phyloP scores from a whole-genome alignment of 306 rosid species.

The Inga leiocalycina region DNA sequence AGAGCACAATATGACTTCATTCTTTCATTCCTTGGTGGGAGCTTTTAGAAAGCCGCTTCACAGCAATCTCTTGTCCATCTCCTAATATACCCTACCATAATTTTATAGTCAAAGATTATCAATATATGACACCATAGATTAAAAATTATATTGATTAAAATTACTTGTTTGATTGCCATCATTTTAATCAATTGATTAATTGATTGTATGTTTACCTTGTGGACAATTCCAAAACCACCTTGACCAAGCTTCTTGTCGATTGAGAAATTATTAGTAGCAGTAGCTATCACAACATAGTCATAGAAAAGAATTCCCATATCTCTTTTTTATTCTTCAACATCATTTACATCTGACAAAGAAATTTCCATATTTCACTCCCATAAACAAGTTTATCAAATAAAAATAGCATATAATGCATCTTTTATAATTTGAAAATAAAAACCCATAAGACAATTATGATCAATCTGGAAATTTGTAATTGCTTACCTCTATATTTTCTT shows the following conservation, averaged over 20 bases:
- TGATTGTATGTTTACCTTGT: slow-evolving; percentile 33
- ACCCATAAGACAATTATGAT: no score
- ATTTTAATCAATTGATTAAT: no score
- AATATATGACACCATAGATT: no score
- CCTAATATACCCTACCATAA: slow-evolving; percentile 23
- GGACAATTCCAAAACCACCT: slow-evolving; percentile 69
- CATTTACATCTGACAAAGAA: not conserved
- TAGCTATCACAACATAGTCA: not conserved
- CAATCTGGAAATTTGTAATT: no score
- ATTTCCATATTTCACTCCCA: not conserved
- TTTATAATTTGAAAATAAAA: no score
- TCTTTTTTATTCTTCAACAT: not conserved
- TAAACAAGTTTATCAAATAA: no score
- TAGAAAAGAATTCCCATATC: not conserved
- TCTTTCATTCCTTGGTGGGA: slow-evolving; percentile 23
- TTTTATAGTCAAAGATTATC: not conserved
- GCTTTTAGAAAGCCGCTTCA: not conserved
- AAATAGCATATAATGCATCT: not conserved
- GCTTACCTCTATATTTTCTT: not conserved
- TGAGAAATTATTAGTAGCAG: not conserved
- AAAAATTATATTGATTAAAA: no score
- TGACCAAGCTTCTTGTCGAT: not conserved
- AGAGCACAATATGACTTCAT: slow-evolving; percentile 30
- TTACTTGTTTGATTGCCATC: not conserved
- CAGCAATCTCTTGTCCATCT: slow-evolving; percentile 34